Conservation (phyloP, 805 yeast species). For the Saturnispora mendoncae region DNA sequence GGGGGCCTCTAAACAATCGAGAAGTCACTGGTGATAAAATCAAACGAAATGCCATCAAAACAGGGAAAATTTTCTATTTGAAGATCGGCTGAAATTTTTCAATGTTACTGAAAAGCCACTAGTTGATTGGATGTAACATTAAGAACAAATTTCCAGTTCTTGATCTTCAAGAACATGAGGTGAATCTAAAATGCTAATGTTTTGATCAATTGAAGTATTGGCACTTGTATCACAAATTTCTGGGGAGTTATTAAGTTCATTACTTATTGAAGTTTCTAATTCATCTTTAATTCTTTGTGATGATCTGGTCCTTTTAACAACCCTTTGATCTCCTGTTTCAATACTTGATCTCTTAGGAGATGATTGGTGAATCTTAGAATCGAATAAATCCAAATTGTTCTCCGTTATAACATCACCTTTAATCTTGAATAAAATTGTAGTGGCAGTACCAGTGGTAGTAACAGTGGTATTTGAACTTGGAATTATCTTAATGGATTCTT, state of each 20-base stretch:
- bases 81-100: too few relatives aligned
- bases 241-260: neutral
- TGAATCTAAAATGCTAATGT: neutral
- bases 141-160: neutral
- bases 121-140: too few relatives aligned
- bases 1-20: neutral
- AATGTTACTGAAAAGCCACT: too few relatives aligned
- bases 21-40: neutral
- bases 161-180: neutral
- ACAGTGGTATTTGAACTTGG: too few relatives aligned
- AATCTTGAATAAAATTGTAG: slow-evolving; percentile 3
- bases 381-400: neutral
- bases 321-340: neutral
- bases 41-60: neutral
- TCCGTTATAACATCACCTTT: slow-evolving; percentile 6
- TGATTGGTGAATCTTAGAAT: slow-evolving; percentile 4
- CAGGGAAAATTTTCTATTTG: too few relatives aligned
- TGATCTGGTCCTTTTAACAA: slow-evolving; percentile 6
- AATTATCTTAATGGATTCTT: too few relatives aligned
- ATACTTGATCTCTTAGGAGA: slow-evolving; percentile 6
- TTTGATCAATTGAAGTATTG: neutral
- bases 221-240: neutral
- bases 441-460: neutral
- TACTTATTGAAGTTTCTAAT: slow-evolving; percentile 1
- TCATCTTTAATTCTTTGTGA: neutral